A percentile compares a stretch with the other conserved stretches of the same genome.
Conservation (phyloP, 1,284 basidiomycete species). For the Acaromyces ingoldii region DNA sequence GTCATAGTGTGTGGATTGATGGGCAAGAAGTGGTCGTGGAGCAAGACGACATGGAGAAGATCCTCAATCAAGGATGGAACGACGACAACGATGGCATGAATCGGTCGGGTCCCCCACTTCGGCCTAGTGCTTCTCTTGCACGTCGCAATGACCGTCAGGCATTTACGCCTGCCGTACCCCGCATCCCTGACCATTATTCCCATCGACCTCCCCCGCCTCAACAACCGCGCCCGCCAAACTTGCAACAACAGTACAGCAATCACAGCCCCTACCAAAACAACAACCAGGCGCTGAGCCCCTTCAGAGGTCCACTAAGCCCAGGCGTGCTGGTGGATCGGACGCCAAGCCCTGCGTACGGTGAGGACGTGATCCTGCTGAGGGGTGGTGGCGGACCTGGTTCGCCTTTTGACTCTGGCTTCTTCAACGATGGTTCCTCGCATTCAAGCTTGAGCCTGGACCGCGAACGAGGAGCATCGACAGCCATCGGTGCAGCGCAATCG, state of each 20-base stretch:
- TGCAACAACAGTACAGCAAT: neutral
- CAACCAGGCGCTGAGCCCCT: neutral
- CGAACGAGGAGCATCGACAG: neutral
- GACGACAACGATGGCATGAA: conserved; percentile 18
- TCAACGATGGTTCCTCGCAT: neutral
- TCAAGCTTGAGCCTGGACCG: neutral
- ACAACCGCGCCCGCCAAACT: neutral
- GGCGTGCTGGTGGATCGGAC: neutral
- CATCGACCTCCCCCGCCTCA: neutral
- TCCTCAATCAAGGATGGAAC: conserved; percentile 39
- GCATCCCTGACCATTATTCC: neutral
- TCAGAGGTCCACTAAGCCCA: neutral
- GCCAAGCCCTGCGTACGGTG: conserved; percentile 3
- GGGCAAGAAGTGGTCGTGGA: conserved; percentile 34
- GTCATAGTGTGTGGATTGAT: conserved; percentile 37
- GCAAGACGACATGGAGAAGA: conserved; percentile 39
- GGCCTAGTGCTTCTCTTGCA: conserved; percentile 1
- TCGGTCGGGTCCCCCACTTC: neutral
- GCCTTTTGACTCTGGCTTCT: no score
- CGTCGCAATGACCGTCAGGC: neutral
- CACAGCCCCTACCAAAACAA: neutral
- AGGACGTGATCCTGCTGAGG: conserved; percentile 1
- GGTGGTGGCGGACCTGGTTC: neutral
- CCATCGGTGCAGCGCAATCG: neutral
- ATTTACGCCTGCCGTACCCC: conserved; percentile 3